phyloP scores from a whole-genome alignment of 352 stramenopile species.

The Hyaloperonospora arabidopsidis region DNA sequence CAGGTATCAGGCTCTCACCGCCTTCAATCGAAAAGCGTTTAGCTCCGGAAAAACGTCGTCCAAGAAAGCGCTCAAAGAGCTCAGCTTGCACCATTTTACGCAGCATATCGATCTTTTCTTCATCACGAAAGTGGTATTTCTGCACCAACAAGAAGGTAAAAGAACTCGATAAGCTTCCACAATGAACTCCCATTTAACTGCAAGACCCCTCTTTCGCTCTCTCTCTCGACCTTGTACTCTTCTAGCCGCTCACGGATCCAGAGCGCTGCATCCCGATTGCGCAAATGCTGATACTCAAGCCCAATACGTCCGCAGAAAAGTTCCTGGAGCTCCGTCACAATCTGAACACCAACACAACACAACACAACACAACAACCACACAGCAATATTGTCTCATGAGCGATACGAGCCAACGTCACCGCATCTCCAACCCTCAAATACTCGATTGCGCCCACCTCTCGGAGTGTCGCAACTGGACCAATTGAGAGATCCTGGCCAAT shows the following conservation, averaged over 20 bases:
- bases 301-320: slow-evolving; percentile 96
- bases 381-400: slow-evolving; percentile 40
- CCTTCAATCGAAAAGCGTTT: slow-evolving; percentile 99
- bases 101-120: slow-evolving; percentile 93
- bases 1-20: slow-evolving; percentile 92
- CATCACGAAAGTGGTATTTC: slow-evolving; percentile 40
- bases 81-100: slow-evolving; percentile 92
- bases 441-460: slow-evolving; percentile 28
- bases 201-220: neutral
- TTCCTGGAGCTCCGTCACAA: slow-evolving; percentile 89
- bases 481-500: slow-evolving; percentile 85
- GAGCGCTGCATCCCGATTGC: slow-evolving; percentile 82
- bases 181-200: neutral
- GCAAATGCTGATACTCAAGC: slow-evolving; percentile 98
- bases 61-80: slow-evolving; percentile 97
- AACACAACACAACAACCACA: no score
- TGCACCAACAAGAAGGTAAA: slow-evolving; percentile 5
- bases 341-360: slow-evolving; percentile 42
- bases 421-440: neutral
- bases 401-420: neutral
- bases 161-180: slow-evolving; percentile 4
- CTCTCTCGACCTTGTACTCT: slow-evolving; percentile 43
- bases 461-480: slow-evolving; percentile 67
- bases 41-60: slow-evolving; percentile 87
- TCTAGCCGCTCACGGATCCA: slow-evolving; percentile 70